Evolutionary conservation across 768 basidiomycete species (phyloP).

Genomic region (Rhizopogon vulgaris): DNA sequence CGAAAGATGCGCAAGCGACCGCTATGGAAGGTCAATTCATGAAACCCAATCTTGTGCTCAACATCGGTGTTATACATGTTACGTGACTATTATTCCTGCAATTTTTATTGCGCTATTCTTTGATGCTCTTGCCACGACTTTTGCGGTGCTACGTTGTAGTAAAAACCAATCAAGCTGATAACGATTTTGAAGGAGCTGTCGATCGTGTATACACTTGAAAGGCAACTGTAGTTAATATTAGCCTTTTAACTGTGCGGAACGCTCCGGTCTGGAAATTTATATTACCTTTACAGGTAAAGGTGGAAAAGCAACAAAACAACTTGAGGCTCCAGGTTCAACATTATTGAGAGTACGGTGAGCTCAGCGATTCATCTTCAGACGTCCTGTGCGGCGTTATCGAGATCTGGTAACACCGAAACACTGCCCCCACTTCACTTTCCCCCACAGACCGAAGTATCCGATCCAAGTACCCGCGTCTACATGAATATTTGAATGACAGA

Average conservation of each 20-base stretch:
- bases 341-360: no score
- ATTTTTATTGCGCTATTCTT: constrained; percentile 10
- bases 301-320: no score
- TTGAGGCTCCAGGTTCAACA: no score
- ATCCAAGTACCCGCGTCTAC: neutral
- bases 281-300: neutral
- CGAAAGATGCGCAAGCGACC: constrained; percentile 82
- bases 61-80: constrained; percentile 12
- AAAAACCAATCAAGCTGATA: neutral
- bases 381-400: neutral
- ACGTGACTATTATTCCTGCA: constrained; percentile 20
- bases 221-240: constrained; percentile 14
- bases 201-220: constrained; percentile 7
- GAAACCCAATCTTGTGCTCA: constrained; percentile 29
- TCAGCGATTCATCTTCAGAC: neutral
- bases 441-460: neutral
- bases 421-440: neutral
- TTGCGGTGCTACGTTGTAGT: neutral
- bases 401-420: neutral
- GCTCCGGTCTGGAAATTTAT: neutral
- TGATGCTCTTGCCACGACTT: constrained; percentile 2
- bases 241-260: constrained; percentile 19
- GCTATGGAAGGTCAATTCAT: constrained; percentile 78
- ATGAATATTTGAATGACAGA: neutral
- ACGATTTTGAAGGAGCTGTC: constrained; percentile 1